Percentiles rank a stretch among this genome's conserved stretches.
These are phyloP conservation scores for Zymoseptoria passerinii DNA, from an alignment of 2,329 filamentous ascomycete species.

Conservation along the genomic window DNA sequence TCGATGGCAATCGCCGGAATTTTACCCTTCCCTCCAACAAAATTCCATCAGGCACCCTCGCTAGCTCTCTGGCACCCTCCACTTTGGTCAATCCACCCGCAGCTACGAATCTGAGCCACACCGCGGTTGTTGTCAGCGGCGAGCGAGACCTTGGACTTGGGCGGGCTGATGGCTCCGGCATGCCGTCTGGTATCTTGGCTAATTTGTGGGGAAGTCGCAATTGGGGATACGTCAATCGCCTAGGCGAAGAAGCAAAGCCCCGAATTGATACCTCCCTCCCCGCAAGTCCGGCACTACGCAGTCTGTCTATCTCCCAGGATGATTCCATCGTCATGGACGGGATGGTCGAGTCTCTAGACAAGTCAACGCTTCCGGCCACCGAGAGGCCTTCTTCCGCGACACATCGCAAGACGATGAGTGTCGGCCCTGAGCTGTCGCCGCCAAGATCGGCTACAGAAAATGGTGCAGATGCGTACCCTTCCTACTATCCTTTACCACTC, in stretches of 20 bases:
- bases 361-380: slow-evolving; percentile 2
- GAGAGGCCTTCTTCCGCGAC: slow-evolving; percentile 5
- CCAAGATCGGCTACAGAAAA: slow-evolving; percentile 10
- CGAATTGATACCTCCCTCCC: slow-evolving; percentile 15
- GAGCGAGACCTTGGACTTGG: slow-evolving; percentile 58
- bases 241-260: slow-evolving; percentile 45
- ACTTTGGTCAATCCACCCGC: slow-evolving; percentile 78
- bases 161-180: slow-evolving; percentile 56
- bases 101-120: slow-evolving; percentile 76
- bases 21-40: slow-evolving; percentile 35
- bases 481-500: slow-evolving; percentile 66
- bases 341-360: slow-evolving; percentile 12
- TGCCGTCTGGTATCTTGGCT: slow-evolving; percentile 79
- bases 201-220: slow-evolving; percentile 90
- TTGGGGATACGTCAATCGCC: slow-evolving; percentile 61
- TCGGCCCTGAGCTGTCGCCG: slow-evolving; percentile 8
- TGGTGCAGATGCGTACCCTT: slow-evolving; percentile 54
- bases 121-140: slow-evolving; percentile 70
- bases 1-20: slow-evolving; percentile 15
- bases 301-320: slow-evolving; percentile 19
- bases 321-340: slow-evolving; percentile 27
- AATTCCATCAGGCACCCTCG: slow-evolving; percentile 1
- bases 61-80: slow-evolving; percentile 65
- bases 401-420: slow-evolving; percentile 28
- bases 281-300: slow-evolving; percentile 9